A percentile compares a stretch with the other conserved stretches of the same genome.
Evolutionary conservation across 106 monocot genomes (phyloP).

Genomic region (Allium fistulosum): DNA sequence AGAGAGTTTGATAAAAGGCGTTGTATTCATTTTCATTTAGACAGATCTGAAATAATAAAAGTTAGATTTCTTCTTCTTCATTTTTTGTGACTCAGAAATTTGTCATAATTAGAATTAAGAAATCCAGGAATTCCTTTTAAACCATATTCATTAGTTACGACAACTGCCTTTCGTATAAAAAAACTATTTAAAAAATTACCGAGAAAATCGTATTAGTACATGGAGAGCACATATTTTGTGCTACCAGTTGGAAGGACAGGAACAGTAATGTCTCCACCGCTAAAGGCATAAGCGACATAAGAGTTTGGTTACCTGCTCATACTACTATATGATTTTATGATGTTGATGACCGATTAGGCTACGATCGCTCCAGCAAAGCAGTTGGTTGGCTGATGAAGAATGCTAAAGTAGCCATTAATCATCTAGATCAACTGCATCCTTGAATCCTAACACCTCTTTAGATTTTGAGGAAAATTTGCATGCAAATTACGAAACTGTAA

Average conservation of each 20-base stretch:
- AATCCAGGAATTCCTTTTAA: conserved; percentile 8
- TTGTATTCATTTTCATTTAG: no score
- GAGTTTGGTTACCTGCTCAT: conserved; percentile 59
- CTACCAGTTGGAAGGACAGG: conserved; percentile 61
- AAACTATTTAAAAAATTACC: background rate
- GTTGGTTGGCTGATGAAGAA: conserved; percentile 76
- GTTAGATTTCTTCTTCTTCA: no score
- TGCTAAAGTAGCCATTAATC: conserved; percentile 56
- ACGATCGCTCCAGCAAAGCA: conserved; percentile 73
- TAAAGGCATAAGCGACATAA: conserved; percentile 60
- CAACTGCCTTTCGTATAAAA: conserved; percentile 2
- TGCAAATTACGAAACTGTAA: background rate
- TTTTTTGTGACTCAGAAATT: no score
- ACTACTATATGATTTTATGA: conserved; percentile 81
- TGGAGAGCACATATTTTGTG: conserved; percentile 61
- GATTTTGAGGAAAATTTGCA: background rate
- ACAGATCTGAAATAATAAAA: no score
- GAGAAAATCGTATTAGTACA: conserved; percentile 53
- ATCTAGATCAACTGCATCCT: conserved; percentile 48
- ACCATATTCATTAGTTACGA: conserved; percentile 4
- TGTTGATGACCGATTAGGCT: conserved; percentile 70
- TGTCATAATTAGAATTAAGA: background rate
- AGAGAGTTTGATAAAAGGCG: no score
- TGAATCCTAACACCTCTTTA: conserved; percentile 26
- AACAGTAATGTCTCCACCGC: conserved; percentile 81